These are phyloP conservation scores for Xylaria sp. DNA, from an alignment of 2,329 filamentous ascomycete species.

Conservation along the genomic window DNA sequence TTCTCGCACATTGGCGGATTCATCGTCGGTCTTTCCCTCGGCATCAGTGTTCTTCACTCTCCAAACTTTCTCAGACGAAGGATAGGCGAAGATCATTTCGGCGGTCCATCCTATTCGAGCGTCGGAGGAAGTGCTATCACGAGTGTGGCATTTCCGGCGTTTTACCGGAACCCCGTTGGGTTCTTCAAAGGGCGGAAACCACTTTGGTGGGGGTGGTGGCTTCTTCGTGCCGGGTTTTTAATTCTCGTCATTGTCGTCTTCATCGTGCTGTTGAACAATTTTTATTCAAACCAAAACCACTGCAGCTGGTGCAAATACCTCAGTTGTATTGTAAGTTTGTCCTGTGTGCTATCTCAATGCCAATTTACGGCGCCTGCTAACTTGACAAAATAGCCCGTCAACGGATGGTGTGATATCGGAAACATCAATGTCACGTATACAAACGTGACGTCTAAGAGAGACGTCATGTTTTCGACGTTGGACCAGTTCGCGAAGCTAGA, in stretches of 20 bases:
- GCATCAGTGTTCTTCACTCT: constrained; percentile 87
- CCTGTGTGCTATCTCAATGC: constrained; percentile 1
- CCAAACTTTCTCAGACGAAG: constrained; percentile 81
- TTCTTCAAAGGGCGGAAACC: constrained; percentile 95
- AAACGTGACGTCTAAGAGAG: constrained; percentile 34
- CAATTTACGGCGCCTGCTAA: constrained; percentile 13
- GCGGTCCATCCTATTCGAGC: constrained; percentile 71
- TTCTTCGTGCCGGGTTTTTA: constrained; percentile 80
- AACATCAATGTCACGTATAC: constrained; percentile 43
- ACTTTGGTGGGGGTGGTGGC: constrained; percentile 98
- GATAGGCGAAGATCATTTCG: constrained; percentile 69
- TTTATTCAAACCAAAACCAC: constrained; percentile 79
- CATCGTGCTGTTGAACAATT: constrained; percentile 87
- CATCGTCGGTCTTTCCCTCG: constrained; percentile 87
- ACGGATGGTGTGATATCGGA: constrained; percentile 49
- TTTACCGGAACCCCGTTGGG: constrained; percentile 71
- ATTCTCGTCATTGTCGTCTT: constrained; percentile 86
- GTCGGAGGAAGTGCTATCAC: constrained; percentile 61
- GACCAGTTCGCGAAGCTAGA: constrained; percentile 38
- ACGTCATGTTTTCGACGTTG: constrained; percentile 37
- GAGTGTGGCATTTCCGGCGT: constrained; percentile 61
- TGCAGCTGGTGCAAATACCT: constrained; percentile 97
- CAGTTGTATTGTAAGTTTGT: constrained; percentile 82
- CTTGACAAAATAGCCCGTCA: constrained; percentile 44
- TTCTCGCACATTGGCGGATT: constrained; percentile 98